Percentiles rank a stretch among this genome's conserved stretches.
Evolutionary conservation across 345 rosid species (phyloP).

Genomic region (Crucihimalaya himalaica): DNA sequence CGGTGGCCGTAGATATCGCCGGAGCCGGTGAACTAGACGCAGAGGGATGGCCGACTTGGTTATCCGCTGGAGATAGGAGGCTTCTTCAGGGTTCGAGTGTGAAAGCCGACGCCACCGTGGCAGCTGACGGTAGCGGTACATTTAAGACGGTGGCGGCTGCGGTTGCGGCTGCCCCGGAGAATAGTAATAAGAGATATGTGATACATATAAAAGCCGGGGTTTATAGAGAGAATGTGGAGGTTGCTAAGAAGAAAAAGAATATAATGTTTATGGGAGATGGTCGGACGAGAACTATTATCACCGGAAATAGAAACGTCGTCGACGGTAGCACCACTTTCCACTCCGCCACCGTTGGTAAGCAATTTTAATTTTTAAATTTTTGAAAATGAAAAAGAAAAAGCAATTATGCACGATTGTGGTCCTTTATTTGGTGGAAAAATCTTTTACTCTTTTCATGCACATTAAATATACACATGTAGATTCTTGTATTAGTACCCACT

Average conservation of each 20-base stretch:
- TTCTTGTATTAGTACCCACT: conserved; percentile 18
- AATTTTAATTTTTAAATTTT: not conserved
- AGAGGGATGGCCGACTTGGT: conserved; percentile 76
- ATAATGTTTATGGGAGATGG: conserved; percentile 96
- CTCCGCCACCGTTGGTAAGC: conserved; percentile 88
- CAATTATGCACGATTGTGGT: conserved; percentile 5
- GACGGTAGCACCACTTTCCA: conserved; percentile 92
- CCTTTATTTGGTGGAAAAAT: conserved; percentile 15
- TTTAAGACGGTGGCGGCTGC: conserved; percentile 64
- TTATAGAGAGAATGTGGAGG: conserved; percentile 79
- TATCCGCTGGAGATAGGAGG: conserved; percentile 73
- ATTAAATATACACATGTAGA: conserved; percentile 32
- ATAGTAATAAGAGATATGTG: conserved; percentile 59
- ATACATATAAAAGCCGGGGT: conserved; percentile 81
- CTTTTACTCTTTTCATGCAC: conserved; percentile 14
- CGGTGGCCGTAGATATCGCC: conserved; percentile 4
- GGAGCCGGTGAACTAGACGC: conserved; percentile 34
- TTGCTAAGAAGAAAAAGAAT: conserved; percentile 56
- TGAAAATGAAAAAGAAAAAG: not conserved
- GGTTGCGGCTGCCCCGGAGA: conserved; percentile 70
- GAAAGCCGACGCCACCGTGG: conserved; percentile 68
- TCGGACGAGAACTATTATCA: conserved; percentile 64
- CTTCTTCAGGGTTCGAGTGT: conserved; percentile 59
- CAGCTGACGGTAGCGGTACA: conserved; percentile 82
- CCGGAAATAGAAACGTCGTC: conserved; percentile 68